These are phyloP conservation scores for Coemansia sp. DNA, from an alignment of 192 early-diverging fungal species.

Conservation along the genomic window DNA sequence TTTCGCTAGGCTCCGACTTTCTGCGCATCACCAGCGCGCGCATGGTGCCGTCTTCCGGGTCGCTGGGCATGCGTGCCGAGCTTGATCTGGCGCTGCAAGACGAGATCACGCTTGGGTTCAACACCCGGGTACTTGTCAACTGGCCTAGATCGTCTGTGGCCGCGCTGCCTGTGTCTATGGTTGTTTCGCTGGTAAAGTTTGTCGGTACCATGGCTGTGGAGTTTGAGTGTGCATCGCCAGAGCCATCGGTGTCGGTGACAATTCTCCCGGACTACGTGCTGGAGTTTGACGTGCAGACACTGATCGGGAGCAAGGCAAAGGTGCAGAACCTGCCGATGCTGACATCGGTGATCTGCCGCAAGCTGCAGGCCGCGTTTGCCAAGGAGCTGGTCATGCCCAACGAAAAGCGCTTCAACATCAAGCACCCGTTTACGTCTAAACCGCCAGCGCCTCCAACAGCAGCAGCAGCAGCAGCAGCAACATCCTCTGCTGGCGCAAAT, in stretches of 20 bases:
- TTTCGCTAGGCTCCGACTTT: constrained; percentile 57
- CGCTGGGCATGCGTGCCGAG: constrained; percentile 52
- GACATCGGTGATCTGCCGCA: constrained; percentile 77
- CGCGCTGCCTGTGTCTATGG: constrained; percentile 86
- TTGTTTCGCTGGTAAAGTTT: constrained; percentile 83
- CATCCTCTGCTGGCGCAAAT: background rate
- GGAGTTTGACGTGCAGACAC: constrained; percentile 84
- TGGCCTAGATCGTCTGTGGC: constrained; percentile 91
- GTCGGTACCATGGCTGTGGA: constrained; percentile 75
- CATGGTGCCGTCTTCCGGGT: constrained; percentile 45
- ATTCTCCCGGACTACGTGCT: constrained; percentile 72
- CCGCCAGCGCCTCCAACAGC: constrained; percentile 1
- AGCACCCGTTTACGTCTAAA: constrained; percentile 52
- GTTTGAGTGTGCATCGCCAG: constrained; percentile 38
- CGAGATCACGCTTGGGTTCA: constrained; percentile 89
- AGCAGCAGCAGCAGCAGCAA: background rate
- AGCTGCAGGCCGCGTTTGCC: constrained; percentile 58
- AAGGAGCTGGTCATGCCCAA: constrained; percentile 52
- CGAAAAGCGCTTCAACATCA: constrained; percentile 45
- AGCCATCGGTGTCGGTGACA: constrained; percentile 31
- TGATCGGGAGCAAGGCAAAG: constrained; percentile 95
- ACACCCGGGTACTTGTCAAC: constrained; percentile 91
- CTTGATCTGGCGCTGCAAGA: constrained; percentile 86
- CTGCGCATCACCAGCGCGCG: constrained; percentile 47
- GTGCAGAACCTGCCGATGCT: constrained; percentile 95